Evolutionary conservation across 2,329 filamentous ascomycete genomes (phyloP), one percentile per base, ranked within the genome.

Genomic region (Colletotrichum agaves): DNA sequence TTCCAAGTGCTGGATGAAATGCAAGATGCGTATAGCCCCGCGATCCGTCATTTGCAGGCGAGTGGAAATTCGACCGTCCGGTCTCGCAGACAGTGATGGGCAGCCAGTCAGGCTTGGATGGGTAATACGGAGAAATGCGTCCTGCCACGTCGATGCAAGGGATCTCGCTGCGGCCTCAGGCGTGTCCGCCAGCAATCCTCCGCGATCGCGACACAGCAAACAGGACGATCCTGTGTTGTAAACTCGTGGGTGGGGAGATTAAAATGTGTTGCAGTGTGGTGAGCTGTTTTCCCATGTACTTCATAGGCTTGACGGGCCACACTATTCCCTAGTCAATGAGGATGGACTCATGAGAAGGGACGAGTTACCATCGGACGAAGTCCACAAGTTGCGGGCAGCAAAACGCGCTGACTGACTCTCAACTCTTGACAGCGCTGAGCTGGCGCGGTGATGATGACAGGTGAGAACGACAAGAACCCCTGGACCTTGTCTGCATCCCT

Each of bases 121-220:
- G 41, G 44, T 44, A 69, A 61, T 67, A 62, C 52, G 62, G 50
- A 69, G 50, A 66, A 49, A 57, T 61, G 62, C 56, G 35, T 61
- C 31, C 63, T 69, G 62, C 61, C 65, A 66, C 56, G 55, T 66
- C 56, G 49, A 68, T 50, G 55, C 65, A 68, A 61, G 65, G 65
- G 57, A 57, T 15, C 49, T 68, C 62, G 65, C 61, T 68, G 66
- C 33, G 49, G 44, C 50, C 49, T 52, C 35, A 27, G 57, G 43
- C 43, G 53, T 35, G 47, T 46, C 15, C 49, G 44, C 62, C 27
- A 35, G 41, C 47, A 41, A 39, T 31, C 23, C 4, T 44, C 35
- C 57, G 56, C 49, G n/a, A 27, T 41, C 49, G 39, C 57, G 56
- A 43, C 46, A 55, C 39, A 52, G 37, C 64, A 61, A 55, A 68